phyloP scores from a whole-genome alignment of 495 filamentous ascomycete genomes.

The Penicillium lagena region DNA sequence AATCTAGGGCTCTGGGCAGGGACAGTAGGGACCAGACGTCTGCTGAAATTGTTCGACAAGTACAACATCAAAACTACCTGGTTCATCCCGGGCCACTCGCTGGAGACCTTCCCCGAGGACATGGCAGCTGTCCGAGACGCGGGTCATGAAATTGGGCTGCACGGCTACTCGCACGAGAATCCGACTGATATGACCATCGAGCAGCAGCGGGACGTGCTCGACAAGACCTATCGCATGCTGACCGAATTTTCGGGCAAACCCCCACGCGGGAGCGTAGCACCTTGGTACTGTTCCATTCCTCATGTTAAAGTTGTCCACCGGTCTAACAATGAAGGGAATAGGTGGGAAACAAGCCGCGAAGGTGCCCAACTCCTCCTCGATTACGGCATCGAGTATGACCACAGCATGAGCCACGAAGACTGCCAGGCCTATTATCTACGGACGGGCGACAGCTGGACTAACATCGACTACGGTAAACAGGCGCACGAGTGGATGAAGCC shows the following conservation, averaged over 20 bases:
- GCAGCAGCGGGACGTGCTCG: conserved; percentile 70
- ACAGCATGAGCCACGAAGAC: conserved; percentile 61
- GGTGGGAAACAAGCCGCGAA: conserved; percentile 62
- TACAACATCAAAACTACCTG: conserved; percentile 77
- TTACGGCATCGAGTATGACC: conserved; percentile 66
- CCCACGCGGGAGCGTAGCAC: conserved; percentile 60
- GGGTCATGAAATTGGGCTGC: conserved; percentile 72
- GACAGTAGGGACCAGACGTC: conserved; percentile 59
- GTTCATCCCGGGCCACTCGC: conserved; percentile 76
- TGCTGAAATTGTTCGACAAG: conserved; percentile 69
- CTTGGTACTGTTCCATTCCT: conserved; percentile 20
- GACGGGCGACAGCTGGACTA: conserved; percentile 52
- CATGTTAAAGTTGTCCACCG: not conserved
- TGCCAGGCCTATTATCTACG: conserved; percentile 59
- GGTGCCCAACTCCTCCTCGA: conserved; percentile 58
- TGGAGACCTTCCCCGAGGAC: conserved; percentile 74
- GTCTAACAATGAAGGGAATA: conserved; percentile 1
- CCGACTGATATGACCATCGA: conserved; percentile 68
- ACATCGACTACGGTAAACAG: conserved; percentile 52
- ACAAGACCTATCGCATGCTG: conserved; percentile 66
- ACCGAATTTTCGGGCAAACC: conserved; percentile 71
- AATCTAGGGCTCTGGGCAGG: conserved; percentile 60
- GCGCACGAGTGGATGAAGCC: conserved; percentile 65
- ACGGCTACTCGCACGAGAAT: conserved; percentile 73
- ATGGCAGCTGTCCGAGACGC: conserved; percentile 64